These are phyloP conservation scores for Suaeda aralocaspica DNA, from an alignment of 148 eudicot genomes.

Conservation along the genomic window DNA sequence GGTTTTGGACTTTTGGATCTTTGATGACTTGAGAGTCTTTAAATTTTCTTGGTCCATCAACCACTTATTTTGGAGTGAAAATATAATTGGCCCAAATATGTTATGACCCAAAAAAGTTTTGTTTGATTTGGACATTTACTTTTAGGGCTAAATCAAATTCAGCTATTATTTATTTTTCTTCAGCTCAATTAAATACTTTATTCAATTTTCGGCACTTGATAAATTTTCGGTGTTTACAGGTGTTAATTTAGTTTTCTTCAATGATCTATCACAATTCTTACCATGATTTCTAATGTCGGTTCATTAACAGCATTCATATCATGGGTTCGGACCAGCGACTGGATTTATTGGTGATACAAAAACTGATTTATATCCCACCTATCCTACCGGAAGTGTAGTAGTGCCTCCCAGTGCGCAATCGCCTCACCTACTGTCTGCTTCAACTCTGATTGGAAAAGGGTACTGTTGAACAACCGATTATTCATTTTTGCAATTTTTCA, in stretches of 20 bases:
- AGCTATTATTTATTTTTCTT: too few species aligned
- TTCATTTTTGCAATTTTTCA: neutral
- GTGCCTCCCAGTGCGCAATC: conserved; percentile 38
- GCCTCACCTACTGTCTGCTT: conserved; percentile 33
- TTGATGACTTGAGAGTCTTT: too few species aligned
- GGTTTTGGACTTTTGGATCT: too few species aligned
- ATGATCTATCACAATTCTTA: neutral
- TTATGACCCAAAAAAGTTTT: too few species aligned
- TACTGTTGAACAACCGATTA: conserved; percentile 19
- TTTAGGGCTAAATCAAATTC: too few species aligned
- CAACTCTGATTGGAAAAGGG: conserved; percentile 66
- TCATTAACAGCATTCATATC: conserved; percentile 35
- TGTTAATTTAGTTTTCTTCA: neutral
- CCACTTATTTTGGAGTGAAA: too few species aligned
- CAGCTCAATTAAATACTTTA: too few species aligned
- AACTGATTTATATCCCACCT: conserved; percentile 31
- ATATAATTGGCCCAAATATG: too few species aligned
- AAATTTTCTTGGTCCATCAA: too few species aligned
- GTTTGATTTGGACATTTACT: too few species aligned
- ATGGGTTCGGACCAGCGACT: conserved; percentile 29
- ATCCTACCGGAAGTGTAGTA: conserved; percentile 34
- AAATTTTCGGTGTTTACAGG: too few species aligned
- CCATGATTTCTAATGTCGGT: conserved; percentile 26
- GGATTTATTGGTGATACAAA: conserved; percentile 33
- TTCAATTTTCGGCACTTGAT: too few species aligned